Conservation (phyloP, 805 yeast species). For the Saccharomycopsis selenospora region DNA sequence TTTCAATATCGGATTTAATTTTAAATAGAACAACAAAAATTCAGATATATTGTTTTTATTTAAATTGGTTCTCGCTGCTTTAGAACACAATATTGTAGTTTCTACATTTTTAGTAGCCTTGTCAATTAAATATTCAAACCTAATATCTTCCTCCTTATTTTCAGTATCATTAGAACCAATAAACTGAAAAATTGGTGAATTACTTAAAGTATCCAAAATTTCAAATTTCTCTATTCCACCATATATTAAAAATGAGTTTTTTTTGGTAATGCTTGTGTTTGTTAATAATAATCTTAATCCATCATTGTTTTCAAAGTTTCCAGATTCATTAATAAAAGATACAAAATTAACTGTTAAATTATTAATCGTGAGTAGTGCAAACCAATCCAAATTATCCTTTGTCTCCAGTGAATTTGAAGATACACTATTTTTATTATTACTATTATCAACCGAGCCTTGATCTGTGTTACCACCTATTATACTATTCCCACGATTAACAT, state of each 20-base stretch:
- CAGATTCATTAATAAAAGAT: slow-evolving; percentile 37
- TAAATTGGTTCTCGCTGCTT: slow-evolving; percentile 28
- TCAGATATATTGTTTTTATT: slow-evolving; percentile 16
- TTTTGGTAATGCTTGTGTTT: slow-evolving; percentile 37
- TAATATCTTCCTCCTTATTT: slow-evolving; percentile 38
- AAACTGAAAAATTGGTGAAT: not conserved
- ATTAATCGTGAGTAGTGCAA: slow-evolving; percentile 35
- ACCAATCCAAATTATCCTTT: slow-evolving; percentile 20
- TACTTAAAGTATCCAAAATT: slow-evolving; percentile 23
- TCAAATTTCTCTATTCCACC: slow-evolving; percentile 42
- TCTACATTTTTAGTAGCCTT: slow-evolving; percentile 24
- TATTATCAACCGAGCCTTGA: not conserved
- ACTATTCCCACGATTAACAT: not conserved
- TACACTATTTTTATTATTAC: not conserved
- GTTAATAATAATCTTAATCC: slow-evolving; percentile 26
- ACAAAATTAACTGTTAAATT: slow-evolving; percentile 37
- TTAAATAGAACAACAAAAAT: slow-evolving; percentile 8
- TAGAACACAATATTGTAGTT: slow-evolving; percentile 38
- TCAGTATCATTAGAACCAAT: slow-evolving; percentile 26
- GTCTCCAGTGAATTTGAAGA: not conserved
- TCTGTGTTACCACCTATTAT: not conserved
- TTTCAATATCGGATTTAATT: slow-evolving; percentile 19
- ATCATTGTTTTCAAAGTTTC: slow-evolving; percentile 30
- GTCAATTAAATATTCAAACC: slow-evolving; percentile 40
- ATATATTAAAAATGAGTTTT: slow-evolving; percentile 34